Evolutionary conservation across 257 asterid species (phyloP).

Genomic region (Solanum piurae): DNA sequence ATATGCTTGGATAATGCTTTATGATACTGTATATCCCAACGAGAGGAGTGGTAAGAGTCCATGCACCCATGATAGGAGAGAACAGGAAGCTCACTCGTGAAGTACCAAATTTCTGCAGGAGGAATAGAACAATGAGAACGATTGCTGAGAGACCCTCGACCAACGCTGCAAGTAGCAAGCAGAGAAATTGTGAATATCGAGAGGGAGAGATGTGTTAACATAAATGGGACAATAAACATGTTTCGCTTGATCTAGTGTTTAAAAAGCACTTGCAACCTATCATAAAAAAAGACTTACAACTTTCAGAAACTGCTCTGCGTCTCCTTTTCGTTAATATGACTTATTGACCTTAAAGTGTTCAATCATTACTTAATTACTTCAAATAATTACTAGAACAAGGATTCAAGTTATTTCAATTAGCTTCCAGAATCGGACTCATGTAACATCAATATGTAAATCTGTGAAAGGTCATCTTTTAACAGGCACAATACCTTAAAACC

Average conservation of each 20-base stretch:
- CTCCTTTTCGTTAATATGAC: not conserved
- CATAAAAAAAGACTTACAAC: not conserved
- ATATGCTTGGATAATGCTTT: slow-evolving; percentile 31
- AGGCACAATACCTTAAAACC: not conserved
- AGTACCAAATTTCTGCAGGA: slow-evolving; percentile 36
- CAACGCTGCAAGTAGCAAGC: slow-evolving; percentile 21
- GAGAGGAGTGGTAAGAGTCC: slow-evolving; percentile 44
- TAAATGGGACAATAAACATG: not conserved
- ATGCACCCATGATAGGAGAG: slow-evolving; percentile 58
- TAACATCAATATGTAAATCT: not conserved
- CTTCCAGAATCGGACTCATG: not conserved
- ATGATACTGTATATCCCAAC: slow-evolving; percentile 54
- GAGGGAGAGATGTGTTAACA: not conserved
- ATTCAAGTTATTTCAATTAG: not conserved
- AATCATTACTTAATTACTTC: not conserved
- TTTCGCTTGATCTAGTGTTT: not conserved
- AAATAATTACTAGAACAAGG: not conserved
- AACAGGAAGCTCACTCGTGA: slow-evolving; percentile 50
- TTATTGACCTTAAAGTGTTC: not conserved
- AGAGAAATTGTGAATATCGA: not conserved
- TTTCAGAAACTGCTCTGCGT: not conserved
- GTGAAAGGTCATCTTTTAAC: not conserved
- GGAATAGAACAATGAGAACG: slow-evolving; percentile 25
- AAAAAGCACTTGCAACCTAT: not conserved
- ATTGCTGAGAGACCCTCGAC: slow-evolving; percentile 31